A percentile compares a stretch with the other conserved stretches of the same genome.
phyloP scores from a whole-genome alignment of 306 rosid genomes.

The Inga oerstediana region DNA sequence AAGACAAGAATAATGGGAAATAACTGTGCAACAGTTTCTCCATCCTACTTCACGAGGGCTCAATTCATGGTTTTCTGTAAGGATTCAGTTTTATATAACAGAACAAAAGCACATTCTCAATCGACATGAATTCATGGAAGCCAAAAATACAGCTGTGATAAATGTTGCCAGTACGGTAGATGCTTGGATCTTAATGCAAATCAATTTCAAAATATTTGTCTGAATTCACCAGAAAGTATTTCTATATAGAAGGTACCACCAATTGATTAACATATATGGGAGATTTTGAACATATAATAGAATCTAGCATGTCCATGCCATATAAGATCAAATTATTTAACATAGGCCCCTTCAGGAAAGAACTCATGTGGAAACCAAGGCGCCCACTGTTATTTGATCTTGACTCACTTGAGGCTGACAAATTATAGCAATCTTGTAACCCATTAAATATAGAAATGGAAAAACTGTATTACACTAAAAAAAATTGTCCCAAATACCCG shows the following conservation, averaged over 20 bases:
- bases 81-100: background rate
- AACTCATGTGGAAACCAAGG: slow-evolving; percentile 4
- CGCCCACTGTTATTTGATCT: background rate
- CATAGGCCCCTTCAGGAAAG: background rate
- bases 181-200: slow-evolving; percentile 3
- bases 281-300: slow-evolving; percentile 4
- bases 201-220: background rate
- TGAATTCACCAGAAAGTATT: background rate
- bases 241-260: background rate
- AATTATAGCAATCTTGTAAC: background rate
- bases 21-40: background rate
- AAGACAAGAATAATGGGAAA: background rate
- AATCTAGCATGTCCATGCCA: slow-evolving; percentile 21
- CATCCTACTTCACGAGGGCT: background rate
- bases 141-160: slow-evolving; percentile 3
- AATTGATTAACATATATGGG: slow-evolving; percentile 12
- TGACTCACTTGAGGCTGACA: background rate
- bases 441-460: background rate
- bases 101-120: background rate
- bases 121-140: background rate
- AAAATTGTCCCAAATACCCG: slow-evolving; percentile 55
- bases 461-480: background rate
- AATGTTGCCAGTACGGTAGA: background rate
- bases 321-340: slow-evolving; percentile 20
- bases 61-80: background rate